phyloP scores from a whole-genome alignment of 2,329 filamentous ascomycete genomes.

The Immersiporthe knoxdaviesiana region DNA sequence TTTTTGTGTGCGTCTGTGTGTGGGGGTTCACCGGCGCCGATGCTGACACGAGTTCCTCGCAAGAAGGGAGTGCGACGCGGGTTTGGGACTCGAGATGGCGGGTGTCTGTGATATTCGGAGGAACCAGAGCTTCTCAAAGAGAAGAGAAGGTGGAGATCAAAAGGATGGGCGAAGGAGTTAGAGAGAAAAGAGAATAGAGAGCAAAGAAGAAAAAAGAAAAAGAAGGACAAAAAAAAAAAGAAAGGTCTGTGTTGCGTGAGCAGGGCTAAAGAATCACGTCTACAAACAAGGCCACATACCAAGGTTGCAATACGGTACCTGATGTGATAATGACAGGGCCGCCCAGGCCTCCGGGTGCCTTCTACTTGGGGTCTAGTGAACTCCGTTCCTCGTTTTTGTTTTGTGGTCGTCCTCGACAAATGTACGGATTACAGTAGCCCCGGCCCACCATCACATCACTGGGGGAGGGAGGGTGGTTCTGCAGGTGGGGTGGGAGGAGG shows the following conservation, averaged over 20 bases:
- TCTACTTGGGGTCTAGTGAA: constrained; percentile 6
- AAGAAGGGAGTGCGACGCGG: neutral
- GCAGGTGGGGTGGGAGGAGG: too few relatives aligned
- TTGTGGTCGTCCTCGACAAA: too few relatives aligned
- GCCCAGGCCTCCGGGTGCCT: neutral
- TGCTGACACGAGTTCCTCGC: neutral
- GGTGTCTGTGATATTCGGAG: too few relatives aligned
- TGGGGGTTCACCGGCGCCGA: neutral
- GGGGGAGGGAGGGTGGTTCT: neutral
- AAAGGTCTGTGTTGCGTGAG: too few relatives aligned
- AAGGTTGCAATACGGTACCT: neutral
- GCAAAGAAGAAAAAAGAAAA: neutral
- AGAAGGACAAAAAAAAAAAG: neutral
- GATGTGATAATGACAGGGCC: constrained; percentile 3
- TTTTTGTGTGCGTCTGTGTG: too few relatives aligned
- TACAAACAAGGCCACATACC: neutral
- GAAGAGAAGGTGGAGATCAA: neutral
- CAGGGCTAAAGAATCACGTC: neutral
- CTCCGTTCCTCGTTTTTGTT: neutral
- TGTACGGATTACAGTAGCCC: neutral
- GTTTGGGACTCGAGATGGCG: neutral
- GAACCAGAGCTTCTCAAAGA: neutral
- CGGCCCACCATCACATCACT: neutral
- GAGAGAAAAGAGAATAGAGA: neutral
- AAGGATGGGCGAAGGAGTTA: neutral